Evolutionary conservation across 2,329 filamentous ascomycete species (phyloP).

Genomic region (Epichloe sibirici): DNA sequence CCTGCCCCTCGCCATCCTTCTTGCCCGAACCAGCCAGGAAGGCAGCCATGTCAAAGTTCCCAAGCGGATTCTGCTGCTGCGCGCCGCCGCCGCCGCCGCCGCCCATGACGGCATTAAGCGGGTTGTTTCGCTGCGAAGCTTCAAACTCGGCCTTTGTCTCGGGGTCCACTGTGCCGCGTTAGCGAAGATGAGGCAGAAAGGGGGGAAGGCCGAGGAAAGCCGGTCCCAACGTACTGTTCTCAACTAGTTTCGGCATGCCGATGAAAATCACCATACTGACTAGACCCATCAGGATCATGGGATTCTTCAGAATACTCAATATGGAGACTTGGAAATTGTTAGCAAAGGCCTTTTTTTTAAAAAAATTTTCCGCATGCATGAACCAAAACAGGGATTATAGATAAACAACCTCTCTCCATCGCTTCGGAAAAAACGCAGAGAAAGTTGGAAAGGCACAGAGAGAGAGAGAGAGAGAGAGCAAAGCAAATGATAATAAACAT

Average conservation of each 20-base stretch:
- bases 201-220: not conserved
- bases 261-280: slow-evolving; percentile 74
- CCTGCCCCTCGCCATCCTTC: slow-evolving; percentile 20
- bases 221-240: slow-evolving; percentile 67
- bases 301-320: slow-evolving; percentile 77
- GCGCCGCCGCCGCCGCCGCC: slow-evolving; percentile 18
- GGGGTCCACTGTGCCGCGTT: slow-evolving; percentile 64
- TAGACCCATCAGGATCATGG: slow-evolving; percentile 89
- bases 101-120: slow-evolving; percentile 46
- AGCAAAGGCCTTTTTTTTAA: not conserved
- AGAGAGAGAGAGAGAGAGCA: not conserved
- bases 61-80: slow-evolving; percentile 30
- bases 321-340: slow-evolving; percentile 48
- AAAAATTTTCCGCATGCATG: not conserved
- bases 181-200: not conserved
- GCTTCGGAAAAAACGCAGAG: not conserved
- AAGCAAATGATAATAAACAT: slow-evolving; percentile 26
- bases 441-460: not conserved
- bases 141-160: slow-evolving; percentile 90
- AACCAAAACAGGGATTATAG: too few relatives aligned
- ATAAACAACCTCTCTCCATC: not conserved
- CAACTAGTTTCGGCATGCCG: slow-evolving; percentile 89
- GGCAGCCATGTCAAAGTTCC: slow-evolving; percentile 49
- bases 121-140: slow-evolving; percentile 68
- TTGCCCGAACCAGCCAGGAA: slow-evolving; percentile 47